Evolutionary conservation across 768 basidiomycete genomes (phyloP), one percentile per base, ranked within the genome.

Genomic region (Austroboletus eburneus): DNA sequence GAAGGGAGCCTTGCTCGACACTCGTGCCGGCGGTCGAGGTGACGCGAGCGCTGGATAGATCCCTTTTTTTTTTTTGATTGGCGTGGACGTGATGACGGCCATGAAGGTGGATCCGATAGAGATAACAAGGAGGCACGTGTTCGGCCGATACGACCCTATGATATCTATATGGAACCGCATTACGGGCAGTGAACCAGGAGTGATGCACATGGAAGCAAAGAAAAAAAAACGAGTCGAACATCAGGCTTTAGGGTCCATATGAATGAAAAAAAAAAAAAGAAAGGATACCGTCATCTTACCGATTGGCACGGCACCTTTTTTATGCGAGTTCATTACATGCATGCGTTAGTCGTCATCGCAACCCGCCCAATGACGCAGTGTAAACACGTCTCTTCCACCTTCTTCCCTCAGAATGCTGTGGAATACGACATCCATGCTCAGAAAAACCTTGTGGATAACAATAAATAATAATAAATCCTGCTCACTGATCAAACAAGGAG

Each of bases 401-500:
- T 87, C 83, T 50, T 73, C 68, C 35, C 76, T 72, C 35, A 86
- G 47, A 21, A 87, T 79, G 55, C 85, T 87, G 48, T 23, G n/a
- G n/a, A n/a, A 38, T 20, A 24, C 27, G n/a, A 29, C 49, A n/a
- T n/a, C 38, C 40, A 20, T n/a, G 39, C 38, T 60, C 33, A 58
- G 49, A 23, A 29, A 6, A 24, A 7, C 27, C 27, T 34, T n/a
- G n/a, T n/a, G n/a, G n/a, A n/a, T n/a, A n/a, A 22, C 35, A 42
- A 20, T 43, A 44, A 39, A 42, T 44, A 33, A 35, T 25, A 38
- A n/a, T 3, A n/a, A 22, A 33, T n/a, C 14, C n/a, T n/a, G 67
- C 77, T 58, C 52, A 88, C 87, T 80, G 75, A 59, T 89, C 87
- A 61, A 89, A 89, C 54, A 86, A 66, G n/a, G 72, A 72, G 45